Evolutionary conservation across 1,139 yeast species (phyloP).

Genomic region (Candida labiduridarum): DNA sequence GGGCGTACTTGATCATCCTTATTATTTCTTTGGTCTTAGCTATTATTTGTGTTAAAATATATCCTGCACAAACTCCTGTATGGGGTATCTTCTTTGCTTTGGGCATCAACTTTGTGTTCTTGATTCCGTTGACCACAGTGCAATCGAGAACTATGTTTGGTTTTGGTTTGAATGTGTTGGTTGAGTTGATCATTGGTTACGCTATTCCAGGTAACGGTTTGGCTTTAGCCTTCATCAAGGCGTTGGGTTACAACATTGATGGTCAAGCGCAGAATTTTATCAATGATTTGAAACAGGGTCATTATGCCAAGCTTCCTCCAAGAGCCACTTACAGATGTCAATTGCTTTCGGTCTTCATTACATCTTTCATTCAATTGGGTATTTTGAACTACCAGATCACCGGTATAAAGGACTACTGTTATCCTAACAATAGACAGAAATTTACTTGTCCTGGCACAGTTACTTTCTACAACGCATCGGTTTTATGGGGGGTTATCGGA

Average conservation of each 20-base stretch:
- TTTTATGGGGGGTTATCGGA: constrained; percentile 71
- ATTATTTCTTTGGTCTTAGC: constrained; percentile 51
- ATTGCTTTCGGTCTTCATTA: constrained; percentile 43
- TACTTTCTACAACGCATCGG: constrained; percentile 55
- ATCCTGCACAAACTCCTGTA: constrained; percentile 53
- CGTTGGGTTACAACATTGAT: constrained; percentile 59
- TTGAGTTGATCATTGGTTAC: constrained; percentile 62
- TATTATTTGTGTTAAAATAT: constrained; percentile 48
- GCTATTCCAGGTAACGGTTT: constrained; percentile 63
- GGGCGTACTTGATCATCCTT: constrained; percentile 55
- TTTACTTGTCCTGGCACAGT: constrained; percentile 55
- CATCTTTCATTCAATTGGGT: constrained; percentile 52
- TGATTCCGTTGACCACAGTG: constrained; percentile 51
- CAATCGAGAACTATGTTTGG: constrained; percentile 54
- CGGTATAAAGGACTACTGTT: constrained; percentile 46
- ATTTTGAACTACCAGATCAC: constrained; percentile 55
- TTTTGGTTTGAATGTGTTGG: constrained; percentile 57
- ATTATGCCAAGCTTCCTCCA: constrained; percentile 64
- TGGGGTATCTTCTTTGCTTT: constrained; percentile 62
- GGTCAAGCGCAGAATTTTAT: constrained; percentile 60
- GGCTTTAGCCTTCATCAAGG: constrained; percentile 59
- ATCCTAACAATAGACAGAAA: constrained; percentile 37
- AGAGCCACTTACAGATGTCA: constrained; percentile 63
- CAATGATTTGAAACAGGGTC: constrained; percentile 58
- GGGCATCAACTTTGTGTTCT: constrained; percentile 54